Base-by-base conservation (phyloP, 208 protist species). In the Trypanosoma avium region DNA sequence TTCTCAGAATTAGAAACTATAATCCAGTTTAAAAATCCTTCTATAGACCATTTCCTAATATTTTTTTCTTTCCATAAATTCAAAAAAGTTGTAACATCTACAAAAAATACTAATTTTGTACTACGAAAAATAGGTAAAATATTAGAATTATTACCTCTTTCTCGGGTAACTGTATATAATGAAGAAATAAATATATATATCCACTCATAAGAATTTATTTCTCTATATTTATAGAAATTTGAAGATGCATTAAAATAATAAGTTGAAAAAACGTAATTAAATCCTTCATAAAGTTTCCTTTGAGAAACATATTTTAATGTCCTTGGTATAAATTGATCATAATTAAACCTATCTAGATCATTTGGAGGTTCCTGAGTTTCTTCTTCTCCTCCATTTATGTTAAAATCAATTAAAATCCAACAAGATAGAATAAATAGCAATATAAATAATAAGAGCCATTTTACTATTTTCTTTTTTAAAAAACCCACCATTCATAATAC, bases 11-110 rank as follows among this genome's bases (percentile, higher is more conserved):
- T 24, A 62, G 36, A 47, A 29, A 62, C 36, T 26, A 49, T 12
- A 38, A 62, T 35, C 29, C 30, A 62, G 15, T 53, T 17, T 15
- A 53, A 47, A 36, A 57, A 57, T 15, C 52, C 29, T 26, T 42
- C 17, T 19, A 36, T 26, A 42, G 27, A 57, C 24, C 27, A 43
- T 26, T 40, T 43, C 27, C 33, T 57, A 21, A 57, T 42, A 21
- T 1, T 57, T 57, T 30, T 3, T 42, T 57, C 19, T 40, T 42
- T 3, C 47, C 33, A 57, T 26, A 57, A 42, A 17, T 15, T n/a
- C 7, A 36, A 43, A 57, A 57, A 57, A 4, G 29, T 40, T 15
- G 4, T 40, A 0, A 30, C 17, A 57, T 57, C 32, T 2, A 57
- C 5, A 24, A 57, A 57, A 21, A 57, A 40, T 36, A 57, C 27